phyloP scores from a whole-genome alignment of 1,139 yeast species.

The Komagataea norvegica region DNA sequence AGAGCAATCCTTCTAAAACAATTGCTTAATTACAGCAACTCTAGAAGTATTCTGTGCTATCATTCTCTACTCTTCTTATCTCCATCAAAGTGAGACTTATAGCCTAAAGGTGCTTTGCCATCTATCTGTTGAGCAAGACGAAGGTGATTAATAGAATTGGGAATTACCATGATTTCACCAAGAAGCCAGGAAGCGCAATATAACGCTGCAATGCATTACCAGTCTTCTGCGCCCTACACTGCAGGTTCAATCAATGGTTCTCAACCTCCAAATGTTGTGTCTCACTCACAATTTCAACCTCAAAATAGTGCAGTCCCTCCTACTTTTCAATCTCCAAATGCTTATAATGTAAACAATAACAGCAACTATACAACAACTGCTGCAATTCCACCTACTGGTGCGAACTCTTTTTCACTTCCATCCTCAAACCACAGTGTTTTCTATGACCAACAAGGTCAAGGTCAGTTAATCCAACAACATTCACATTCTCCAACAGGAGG shows the following conservation, averaged over 20 bases:
- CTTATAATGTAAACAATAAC: constrained; percentile 1
- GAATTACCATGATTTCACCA: constrained; percentile 10
- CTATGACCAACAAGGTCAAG: constrained; percentile 7
- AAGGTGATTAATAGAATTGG: too few relatives aligned
- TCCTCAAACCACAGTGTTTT: constrained; percentile 5
- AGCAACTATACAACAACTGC: constrained; percentile 9
- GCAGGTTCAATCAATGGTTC: background rate
- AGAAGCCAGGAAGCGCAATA: constrained; percentile 9
- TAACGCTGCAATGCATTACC: constrained; percentile 3
- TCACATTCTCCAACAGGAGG: background rate
- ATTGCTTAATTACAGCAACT: too few relatives aligned
- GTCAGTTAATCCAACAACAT: background rate
- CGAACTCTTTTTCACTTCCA: constrained; percentile 8
- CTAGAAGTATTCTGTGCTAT: too few relatives aligned
- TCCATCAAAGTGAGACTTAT: too few relatives aligned
- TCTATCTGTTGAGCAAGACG: too few relatives aligned
- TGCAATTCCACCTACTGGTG: background rate
- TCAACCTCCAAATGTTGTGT: background rate
- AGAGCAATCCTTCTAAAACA: too few relatives aligned
- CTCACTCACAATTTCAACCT: background rate
- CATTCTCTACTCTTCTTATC: too few relatives aligned
- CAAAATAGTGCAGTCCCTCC: background rate
- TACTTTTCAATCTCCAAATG: background rate
- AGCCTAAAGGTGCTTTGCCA: too few relatives aligned
- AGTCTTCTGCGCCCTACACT: background rate